Evolutionary conservation across 441 rosid species (phyloP), one percentile per base, ranked within the genome.

Genomic region (Populus hybrid): DNA sequence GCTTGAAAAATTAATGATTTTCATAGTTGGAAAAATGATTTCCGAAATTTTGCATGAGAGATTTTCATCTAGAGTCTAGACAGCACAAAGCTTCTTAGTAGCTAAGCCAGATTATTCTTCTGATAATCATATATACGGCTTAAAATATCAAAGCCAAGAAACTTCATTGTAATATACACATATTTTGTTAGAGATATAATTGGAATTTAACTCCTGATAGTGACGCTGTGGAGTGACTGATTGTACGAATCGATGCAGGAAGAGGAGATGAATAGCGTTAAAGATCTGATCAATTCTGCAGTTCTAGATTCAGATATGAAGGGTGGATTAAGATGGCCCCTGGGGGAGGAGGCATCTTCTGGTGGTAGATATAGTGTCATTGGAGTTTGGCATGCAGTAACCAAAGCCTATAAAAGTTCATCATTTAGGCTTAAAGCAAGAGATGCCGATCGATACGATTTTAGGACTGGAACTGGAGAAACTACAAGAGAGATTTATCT

Each of bases 241-340:
- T 76, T n/a, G 42, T 40, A 14, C 67, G n/a, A 66, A 30, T 64
- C 28, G 14, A 59, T 78, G 23, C 87, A 93, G 93, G 92, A 89
- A 34, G 86, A 85, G 34, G 93, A 90, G 79, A 74, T 81, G 42
- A 75, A 80, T 11, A 81, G 82, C 76, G 83, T 91, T 67, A 85
- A 63, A 24, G 79, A 84, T 61, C 75, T 94, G 75, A 75, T 88
- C 38, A 80, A 74, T 76, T 85, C 87, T 50, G 95, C 95, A 24
- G 78, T 86, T 78, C 9, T 87, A 67, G 93, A 92, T 88, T 78
- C 85, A 24, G 84, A 77, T 74, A 88, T 88, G 75, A 87, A 87
- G 79, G 94, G 91, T 67, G 97, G 95, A 12, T 73, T 92, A 82
- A 86, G 85, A 76, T 92, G 95, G 97, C 84, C 88, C 0, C 53